Evolutionary conservation across 1,139 yeast species (phyloP).

Genomic region (Yamadazyma dendronema): DNA sequence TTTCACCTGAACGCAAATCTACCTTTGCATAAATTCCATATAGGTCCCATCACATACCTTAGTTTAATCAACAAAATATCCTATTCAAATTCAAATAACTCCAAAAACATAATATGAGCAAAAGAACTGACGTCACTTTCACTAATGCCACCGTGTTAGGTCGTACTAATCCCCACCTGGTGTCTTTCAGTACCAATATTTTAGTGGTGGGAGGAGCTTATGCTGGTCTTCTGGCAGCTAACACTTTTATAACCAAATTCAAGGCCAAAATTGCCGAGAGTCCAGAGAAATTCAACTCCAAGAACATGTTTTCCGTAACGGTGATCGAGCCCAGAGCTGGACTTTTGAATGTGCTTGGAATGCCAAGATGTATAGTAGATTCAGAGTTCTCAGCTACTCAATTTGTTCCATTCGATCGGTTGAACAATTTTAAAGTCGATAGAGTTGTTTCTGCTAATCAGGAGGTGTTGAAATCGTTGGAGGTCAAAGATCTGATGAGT

Average conservation of each 20-base stretch:
- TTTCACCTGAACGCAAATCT: neutral
- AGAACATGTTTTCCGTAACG: slow-evolving; percentile 27
- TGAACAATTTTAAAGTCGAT: slow-evolving; percentile 32
- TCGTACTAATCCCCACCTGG: slow-evolving; percentile 4
- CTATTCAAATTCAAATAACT: neutral
- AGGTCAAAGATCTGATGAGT: slow-evolving; percentile 12
- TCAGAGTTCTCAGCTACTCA: slow-evolving; percentile 45
- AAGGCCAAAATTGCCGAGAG: slow-evolving; percentile 8
- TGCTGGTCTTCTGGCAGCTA: slow-evolving; percentile 47
- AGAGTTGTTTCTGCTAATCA: slow-evolving; percentile 24
- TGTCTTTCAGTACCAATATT: slow-evolving; percentile 26
- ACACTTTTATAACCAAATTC: slow-evolving; percentile 33
- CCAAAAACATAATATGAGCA: neutral
- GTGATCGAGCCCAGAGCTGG: slow-evolving; percentile 54
- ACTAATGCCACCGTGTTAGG: slow-evolving; percentile 7
- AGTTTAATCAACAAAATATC: too few species aligned
- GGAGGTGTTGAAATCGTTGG: slow-evolving; percentile 15
- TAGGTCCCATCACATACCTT: neutral
- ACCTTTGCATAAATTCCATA: neutral
- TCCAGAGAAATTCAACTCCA: slow-evolving; percentile 9
- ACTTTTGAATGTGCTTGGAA: slow-evolving; percentile 49
- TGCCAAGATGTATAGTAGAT: slow-evolving; percentile 49
- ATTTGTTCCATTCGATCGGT: slow-evolving; percentile 32
- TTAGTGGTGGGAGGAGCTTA: slow-evolving; percentile 54
- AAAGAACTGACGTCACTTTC: neutral